phyloP scores from a whole-genome alignment of 306 rosid genomes.

The Spatholobus suberectus region DNA sequence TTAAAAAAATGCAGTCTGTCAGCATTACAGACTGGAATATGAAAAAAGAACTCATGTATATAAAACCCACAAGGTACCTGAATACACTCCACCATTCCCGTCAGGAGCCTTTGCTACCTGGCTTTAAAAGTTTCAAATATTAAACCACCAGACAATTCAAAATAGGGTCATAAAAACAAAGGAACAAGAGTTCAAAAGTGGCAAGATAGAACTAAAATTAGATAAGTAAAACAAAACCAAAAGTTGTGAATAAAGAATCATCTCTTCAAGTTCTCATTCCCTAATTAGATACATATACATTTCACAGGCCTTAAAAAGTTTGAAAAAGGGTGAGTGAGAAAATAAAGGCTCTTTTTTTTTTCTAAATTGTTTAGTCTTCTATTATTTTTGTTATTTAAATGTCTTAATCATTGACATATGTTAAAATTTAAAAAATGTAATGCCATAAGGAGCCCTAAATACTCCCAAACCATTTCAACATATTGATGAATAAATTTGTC shows the following conservation, averaged over 20 bases:
- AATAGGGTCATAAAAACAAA: conserved; percentile 35
- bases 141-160: conserved; percentile 36
- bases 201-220: conserved; percentile 23
- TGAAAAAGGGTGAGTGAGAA: not conserved
- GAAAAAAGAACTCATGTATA: conserved; percentile 8
- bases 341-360: not conserved
- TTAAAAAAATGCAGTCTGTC: conserved; percentile 20
- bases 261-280: conserved; percentile 16
- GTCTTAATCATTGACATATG: not conserved
- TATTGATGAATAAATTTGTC: not conserved
- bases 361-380: not conserved
- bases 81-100: conserved; percentile 97
- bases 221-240: conserved; percentile 2
- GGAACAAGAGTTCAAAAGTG: conserved; percentile 27
- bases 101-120: conserved; percentile 98
- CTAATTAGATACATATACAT: conserved; percentile 19
- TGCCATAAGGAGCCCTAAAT: not conserved
- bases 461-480: conserved; percentile 17
- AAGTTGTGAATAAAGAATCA: conserved; percentile 17
- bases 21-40: conserved; percentile 25
- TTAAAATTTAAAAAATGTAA: not conserved
- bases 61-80: conserved; percentile 60
- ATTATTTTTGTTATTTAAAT: not conserved
- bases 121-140: conserved; percentile 54
- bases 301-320: not conserved